These are phyloP conservation scores for Microglena sp. DNA, from an alignment of 139 green algal genomes.

Conservation along the genomic window DNA sequence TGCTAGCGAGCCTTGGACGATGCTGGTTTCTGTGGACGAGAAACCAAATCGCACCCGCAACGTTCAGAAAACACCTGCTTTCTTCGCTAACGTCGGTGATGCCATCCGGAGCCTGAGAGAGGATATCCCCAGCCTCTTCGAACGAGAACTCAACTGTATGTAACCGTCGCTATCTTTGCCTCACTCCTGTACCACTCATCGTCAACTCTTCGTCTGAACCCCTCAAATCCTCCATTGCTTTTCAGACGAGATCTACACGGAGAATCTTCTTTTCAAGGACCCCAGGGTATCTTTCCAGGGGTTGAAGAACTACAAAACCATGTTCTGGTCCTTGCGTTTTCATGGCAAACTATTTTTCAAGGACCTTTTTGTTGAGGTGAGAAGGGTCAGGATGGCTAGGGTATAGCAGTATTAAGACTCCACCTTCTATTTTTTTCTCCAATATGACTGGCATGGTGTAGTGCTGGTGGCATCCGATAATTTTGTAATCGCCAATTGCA, in stretches of 20 bases:
- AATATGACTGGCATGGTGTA: too few relatives aligned
- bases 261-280: slow-evolving; percentile 88
- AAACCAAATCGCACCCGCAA: slow-evolving; percentile 18
- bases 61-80: slow-evolving; percentile 37
- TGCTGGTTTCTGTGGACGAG: too few relatives aligned
- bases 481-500: too few relatives aligned
- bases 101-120: slow-evolving; percentile 81
- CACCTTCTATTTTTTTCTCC: too few relatives aligned
- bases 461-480: too few relatives aligned
- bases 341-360: slow-evolving; percentile 85
- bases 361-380: slow-evolving; percentile 69
- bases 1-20: too few relatives aligned
- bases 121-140: slow-evolving; percentile 81
- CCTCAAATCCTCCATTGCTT: too few relatives aligned
- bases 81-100: slow-evolving; percentile 89
- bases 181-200: background rate
- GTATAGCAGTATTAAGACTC: too few relatives aligned
- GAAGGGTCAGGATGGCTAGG: too few relatives aligned
- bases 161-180: too few relatives aligned
- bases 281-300: slow-evolving; percentile 69
- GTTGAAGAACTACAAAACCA: slow-evolving; percentile 77
- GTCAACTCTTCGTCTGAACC: background rate
- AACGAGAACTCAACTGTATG: slow-evolving; percentile 78
- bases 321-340: slow-evolving; percentile 89
- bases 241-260: slow-evolving; percentile 75